phyloP scores from a whole-genome alignment of 495 filamentous ascomycete genomes.

The Hyphodiscus hymeniophilus region DNA sequence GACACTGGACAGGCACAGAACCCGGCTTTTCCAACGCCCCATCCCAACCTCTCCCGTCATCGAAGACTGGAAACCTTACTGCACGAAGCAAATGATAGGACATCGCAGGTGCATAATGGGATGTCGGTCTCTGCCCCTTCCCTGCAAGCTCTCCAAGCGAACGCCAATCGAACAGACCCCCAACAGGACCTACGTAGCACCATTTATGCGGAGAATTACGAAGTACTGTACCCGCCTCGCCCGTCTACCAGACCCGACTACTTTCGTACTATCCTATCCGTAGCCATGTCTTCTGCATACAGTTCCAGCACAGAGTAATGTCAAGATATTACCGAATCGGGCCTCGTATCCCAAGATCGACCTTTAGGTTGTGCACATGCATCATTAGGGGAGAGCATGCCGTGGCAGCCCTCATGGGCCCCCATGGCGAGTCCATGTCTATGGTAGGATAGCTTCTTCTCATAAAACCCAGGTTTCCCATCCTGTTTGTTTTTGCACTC shows the following conservation, averaged over 20 bases:
- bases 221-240: not conserved
- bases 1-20: too few species aligned
- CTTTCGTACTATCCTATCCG: too few species aligned
- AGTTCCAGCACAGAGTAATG: not conserved
- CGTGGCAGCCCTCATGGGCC: not conserved
- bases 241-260: too few species aligned
- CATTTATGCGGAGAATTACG: slow-evolving; percentile 1
- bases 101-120: not conserved
- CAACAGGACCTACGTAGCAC: slow-evolving; percentile 3
- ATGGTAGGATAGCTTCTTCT: not conserved
- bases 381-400: not conserved
- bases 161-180: slow-evolving; percentile 6
- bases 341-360: not conserved
- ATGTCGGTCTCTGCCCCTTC: not conserved
- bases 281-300: not conserved
- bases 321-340: not conserved
- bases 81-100: not conserved
- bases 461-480: slow-evolving; percentile 12
- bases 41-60: too few species aligned
- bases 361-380: not conserved
- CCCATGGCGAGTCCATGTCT: not conserved
- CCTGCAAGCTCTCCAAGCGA: slow-evolving; percentile 2
- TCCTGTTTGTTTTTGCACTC: slow-evolving; percentile 7
- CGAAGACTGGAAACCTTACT: not conserved
- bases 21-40: too few species aligned